Conservation (phyloP, 805 yeast species). For the Clavispora asparagi region DNA sequence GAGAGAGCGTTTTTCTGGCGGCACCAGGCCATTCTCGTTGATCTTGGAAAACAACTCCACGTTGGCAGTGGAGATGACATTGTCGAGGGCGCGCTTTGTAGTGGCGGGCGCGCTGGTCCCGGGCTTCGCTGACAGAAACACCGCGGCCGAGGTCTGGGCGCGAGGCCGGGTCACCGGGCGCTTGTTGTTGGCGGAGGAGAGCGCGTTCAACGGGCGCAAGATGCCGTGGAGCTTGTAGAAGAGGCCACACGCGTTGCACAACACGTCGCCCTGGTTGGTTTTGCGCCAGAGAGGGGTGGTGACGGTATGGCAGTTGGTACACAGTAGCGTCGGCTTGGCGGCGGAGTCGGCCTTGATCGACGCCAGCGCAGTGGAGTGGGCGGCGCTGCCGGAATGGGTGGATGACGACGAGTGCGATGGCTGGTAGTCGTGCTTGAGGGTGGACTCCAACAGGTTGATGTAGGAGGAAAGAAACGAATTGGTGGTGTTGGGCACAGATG, state of each 20-base stretch:
- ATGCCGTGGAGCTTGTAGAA: conserved; percentile 43
- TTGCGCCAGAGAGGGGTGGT: conserved; percentile 44
- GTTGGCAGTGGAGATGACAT: conserved; percentile 7
- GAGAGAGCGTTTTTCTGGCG: not conserved
- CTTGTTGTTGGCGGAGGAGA: not conserved
- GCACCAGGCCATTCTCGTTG: not conserved
- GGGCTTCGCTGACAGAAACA: not conserved
- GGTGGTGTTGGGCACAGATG: conserved; percentile 1
- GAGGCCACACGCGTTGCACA: conserved; percentile 44
- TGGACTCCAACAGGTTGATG: conserved; percentile 34
- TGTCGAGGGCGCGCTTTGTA: conserved; percentile 8
- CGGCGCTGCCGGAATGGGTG: not conserved
- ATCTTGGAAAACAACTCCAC: conserved; percentile 7
- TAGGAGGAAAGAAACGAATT: conserved; percentile 31
- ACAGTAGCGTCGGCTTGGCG: conserved; percentile 22
- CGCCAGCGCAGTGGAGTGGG: conserved; percentile 6
- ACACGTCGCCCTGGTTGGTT: conserved; percentile 36
- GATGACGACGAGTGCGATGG: conserved; percentile 2
- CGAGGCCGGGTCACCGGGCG: not conserved
- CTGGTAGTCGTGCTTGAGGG: conserved; percentile 26
- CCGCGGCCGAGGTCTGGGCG: not conserved
- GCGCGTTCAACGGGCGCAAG: conserved; percentile 32
- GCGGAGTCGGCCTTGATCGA: conserved; percentile 8
- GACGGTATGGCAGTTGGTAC: conserved; percentile 39
- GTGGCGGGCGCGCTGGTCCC: not conserved